Evolutionary conservation across 257 asterid species (phyloP), one percentile per base, ranked within the genome.

Genomic region (Solanum tacnaense): DNA sequence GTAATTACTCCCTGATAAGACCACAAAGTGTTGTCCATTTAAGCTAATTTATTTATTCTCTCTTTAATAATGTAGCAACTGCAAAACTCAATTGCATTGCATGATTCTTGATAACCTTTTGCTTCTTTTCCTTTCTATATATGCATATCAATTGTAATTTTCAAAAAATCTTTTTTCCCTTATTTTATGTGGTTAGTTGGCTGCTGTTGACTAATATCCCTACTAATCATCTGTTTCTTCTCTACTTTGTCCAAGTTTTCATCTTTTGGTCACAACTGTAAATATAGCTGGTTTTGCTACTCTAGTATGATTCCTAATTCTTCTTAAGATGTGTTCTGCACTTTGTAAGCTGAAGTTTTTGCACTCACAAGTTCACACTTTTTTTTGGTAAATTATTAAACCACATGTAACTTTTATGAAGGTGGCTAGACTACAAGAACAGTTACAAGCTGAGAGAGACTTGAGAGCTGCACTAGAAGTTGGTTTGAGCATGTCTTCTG

Each of bases 391-490:
- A 49, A 16, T 16, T 23, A 82, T 18, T 81, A 46, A 29, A 16
- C 27, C 70, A 18, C 20, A 5, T 81, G 68, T 29, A 49, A 49
- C 68, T 18, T 82, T 46, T 82, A 82, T 31, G 67, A 49, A 97
- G 99, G 98, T 95, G 67, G 93, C 97, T 56, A 94, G 98, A 92
- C 92, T 97, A 92, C 98, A 95, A 94, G 99, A 96, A 89, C 99
- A 97, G 92, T 93, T 96, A 90, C 99, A 95, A 92, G 98, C 98
- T 46, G 99, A 97, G 92, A 95, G 98, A 91, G 99, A 97, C 89
- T 88, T 97, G 85, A 93, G 98, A 89, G 98, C 98, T 89, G 99
- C 98, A 65, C 88, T 95, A 76, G 99, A 96, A 92, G 98, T 94
- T 88, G 99, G 98, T 41, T 87, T 96, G 93, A 96, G 98, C 94